Evolutionary conservation across 139 green algal species (phyloP).

Genomic region (Chlorella sp.): DNA sequence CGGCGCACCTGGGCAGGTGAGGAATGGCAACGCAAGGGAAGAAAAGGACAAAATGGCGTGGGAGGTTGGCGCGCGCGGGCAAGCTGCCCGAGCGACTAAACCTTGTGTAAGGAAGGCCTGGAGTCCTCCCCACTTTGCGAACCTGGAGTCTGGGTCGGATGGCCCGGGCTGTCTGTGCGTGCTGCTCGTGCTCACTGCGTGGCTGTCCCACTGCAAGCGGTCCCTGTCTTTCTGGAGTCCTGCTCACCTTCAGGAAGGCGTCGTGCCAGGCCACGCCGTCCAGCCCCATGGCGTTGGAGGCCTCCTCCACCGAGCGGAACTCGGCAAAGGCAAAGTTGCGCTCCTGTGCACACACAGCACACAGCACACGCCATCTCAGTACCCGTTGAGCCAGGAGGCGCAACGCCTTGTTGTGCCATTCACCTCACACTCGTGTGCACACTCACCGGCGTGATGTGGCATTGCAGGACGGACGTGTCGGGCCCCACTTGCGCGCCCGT

Average conservation of each 20-base stretch:
- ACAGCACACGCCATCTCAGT: too few relatives aligned
- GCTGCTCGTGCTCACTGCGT: too few relatives aligned
- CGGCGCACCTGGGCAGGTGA: conserved; percentile 19
- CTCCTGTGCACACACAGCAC: conserved; percentile 30
- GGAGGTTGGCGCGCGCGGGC: too few relatives aligned
- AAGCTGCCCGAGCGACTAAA: too few relatives aligned
- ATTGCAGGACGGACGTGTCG: conserved; percentile 17
- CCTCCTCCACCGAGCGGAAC: conserved; percentile 70
- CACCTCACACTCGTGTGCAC: neutral
- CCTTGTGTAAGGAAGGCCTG: too few relatives aligned
- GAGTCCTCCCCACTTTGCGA: too few relatives aligned
- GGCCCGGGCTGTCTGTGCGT: too few relatives aligned
- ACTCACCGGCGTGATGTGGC: conserved; percentile 17
- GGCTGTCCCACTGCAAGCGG: too few relatives aligned
- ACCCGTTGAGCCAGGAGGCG: neutral
- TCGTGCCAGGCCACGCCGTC: conserved; percentile 63
- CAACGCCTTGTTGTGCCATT: neutral
- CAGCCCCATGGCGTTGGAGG: conserved; percentile 72
- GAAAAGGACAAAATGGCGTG: too few relatives aligned
- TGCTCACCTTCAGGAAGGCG: conserved; percentile 54
- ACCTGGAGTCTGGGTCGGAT: too few relatives aligned
- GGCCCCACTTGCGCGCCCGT: conserved; percentile 14
- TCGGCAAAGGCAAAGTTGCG: conserved; percentile 69
- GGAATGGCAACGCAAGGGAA: too few relatives aligned
- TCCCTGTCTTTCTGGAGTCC: too few relatives aligned